Conservation (phyloP, 208 protist species). For the Polymyxa betae region DNA sequence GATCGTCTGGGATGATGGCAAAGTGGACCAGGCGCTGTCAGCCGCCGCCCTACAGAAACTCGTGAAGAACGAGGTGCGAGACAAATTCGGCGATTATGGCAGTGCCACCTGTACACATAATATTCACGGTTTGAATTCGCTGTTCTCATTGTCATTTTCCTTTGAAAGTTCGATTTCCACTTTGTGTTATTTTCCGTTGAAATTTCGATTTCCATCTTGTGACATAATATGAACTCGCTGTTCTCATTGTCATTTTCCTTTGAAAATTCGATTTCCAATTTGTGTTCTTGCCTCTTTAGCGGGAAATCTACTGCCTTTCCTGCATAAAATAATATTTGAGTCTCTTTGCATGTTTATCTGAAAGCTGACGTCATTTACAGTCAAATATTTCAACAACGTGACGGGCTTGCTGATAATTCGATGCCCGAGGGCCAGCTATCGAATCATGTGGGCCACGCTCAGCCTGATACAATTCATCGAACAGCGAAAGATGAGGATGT, state of each 20-base stretch:
- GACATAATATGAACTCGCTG: no score
- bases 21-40: background rate
- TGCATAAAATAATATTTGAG: no score
- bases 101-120: background rate
- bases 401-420: conserved; percentile 19
- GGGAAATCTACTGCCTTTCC: no score
- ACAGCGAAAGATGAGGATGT: background rate
- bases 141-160: no score
- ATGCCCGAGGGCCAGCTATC: background rate
- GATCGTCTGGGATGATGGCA: conserved; percentile 17
- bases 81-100: conserved; percentile 38
- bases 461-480: background rate
- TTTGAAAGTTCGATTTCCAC: no score
- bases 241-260: no score
- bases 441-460: conserved; percentile 11
- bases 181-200: no score
- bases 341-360: no score
- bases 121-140: background rate
- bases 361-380: background rate
- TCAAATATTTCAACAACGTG: conserved; percentile 41
- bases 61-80: background rate
- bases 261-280: no score
- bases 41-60: background rate
- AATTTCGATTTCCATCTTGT: no score
- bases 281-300: no score